Conservation (phyloP, 257 asterid genomes). For the Gardenia jasminoides region DNA sequence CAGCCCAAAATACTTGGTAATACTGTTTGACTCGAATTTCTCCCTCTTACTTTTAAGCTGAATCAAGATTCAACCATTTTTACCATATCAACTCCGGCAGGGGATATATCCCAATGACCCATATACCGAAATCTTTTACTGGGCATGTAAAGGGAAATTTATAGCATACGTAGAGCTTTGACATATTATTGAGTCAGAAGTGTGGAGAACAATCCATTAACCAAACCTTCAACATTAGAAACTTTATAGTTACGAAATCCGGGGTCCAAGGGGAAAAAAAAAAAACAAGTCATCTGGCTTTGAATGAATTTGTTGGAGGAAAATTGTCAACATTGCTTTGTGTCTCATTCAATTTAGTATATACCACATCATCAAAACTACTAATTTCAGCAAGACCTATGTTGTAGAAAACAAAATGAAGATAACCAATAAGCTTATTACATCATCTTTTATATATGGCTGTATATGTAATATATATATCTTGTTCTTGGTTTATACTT, state of each 20-base stretch:
- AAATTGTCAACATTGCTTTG: neutral
- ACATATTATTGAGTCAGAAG: neutral
- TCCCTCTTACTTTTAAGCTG: constrained; percentile 1
- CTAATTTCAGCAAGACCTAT: neutral
- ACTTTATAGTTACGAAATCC: no score
- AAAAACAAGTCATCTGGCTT: no score
- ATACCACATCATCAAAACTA: neutral
- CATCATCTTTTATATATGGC: no score
- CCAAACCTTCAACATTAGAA: no score
- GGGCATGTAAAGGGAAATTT: neutral
- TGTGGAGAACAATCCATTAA: neutral
- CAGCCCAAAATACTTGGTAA: neutral
- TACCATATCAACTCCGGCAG: constrained; percentile 15
- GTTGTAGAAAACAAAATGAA: neutral
- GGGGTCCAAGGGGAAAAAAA: no score
- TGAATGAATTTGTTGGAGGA: neutral
- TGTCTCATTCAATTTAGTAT: no score
- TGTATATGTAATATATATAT: no score
- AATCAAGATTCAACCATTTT: constrained; percentile 25
- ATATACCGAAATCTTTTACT: neutral
- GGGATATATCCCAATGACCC: neutral
- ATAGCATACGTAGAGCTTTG: neutral
- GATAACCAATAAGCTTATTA: neutral
- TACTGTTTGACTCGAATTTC: constrained; percentile 21
- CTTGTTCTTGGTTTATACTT: neutral